Evolutionary conservation across 805 yeast species (phyloP), one percentile per base, ranked within the genome.

Genomic region (Torulaspora franciscae): DNA sequence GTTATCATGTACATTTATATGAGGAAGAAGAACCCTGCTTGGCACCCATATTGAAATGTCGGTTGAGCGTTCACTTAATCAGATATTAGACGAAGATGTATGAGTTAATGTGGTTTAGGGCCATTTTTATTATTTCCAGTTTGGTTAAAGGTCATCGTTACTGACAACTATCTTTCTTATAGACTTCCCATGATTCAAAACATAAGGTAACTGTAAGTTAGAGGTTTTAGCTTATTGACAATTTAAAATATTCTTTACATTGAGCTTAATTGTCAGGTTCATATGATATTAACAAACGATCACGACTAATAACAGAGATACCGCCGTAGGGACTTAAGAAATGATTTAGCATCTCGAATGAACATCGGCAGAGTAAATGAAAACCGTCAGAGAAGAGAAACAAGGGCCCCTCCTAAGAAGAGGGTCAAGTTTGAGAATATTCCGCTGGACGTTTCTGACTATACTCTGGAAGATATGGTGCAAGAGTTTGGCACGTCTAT

Each of bases 281-380:
- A n/a, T 25, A 29, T 19, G 33, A 29, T 38, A 38, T 38, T 38
- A 38, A 38, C 41, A 13, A 28, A 19, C 22, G 15, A 32, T 6
- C 14, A 23, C 42, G 13, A 30, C 29, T 11, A 10, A 15, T 32
- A 27, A 7, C 37, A 57, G 62, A 56, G 48, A 40, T 63, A 62
- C 45, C 66, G 66, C 49, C 60, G 64, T 36, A 58, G 68, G 43
- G 67, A 64, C 47, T 46, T 61, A 37, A 60, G 68, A 49, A 59
- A 61, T 40, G 51, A 58, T 33, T 43, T 62, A 23, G 65, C 56
- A 6, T 48, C 54, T 11, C 50, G 64, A 36, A 46, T 63, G 11
- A 63, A 61, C 13, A 46, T 49, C n/a, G 48, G 33, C 30, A 23
- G 37, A 9, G 11, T 28, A 6, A 7, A 24, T 9, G 24, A 23